phyloP scores from a whole-genome alignment of 2,329 filamentous ascomycete genomes.

The Cladosporium halotolerans region DNA sequence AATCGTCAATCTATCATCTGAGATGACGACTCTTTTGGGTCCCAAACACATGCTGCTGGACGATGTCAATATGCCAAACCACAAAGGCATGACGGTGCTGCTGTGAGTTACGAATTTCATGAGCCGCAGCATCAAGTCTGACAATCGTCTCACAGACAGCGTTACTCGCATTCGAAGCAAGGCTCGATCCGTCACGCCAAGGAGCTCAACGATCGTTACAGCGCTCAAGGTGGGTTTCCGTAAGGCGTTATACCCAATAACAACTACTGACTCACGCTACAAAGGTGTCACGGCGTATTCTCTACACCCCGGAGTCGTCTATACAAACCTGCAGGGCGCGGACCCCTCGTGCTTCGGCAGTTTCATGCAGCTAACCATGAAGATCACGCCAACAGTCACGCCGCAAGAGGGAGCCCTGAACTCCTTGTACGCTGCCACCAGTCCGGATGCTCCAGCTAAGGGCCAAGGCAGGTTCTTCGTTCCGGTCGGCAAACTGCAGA shows the following conservation, averaged over 20 bases:
- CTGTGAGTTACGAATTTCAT: background rate
- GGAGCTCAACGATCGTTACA: constrained; percentile 8
- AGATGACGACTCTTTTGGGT: background rate
- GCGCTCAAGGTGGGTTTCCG: constrained; percentile 2
- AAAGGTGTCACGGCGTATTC: background rate
- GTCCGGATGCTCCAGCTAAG: background rate
- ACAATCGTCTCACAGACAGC: background rate
- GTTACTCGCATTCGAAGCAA: constrained; percentile 7
- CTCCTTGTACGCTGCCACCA: constrained; percentile 1
- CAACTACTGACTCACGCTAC: background rate
- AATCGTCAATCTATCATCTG: background rate
- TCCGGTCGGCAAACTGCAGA: background rate
- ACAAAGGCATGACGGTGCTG: constrained; percentile 1
- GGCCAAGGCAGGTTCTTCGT: background rate
- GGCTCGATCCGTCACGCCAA: constrained; percentile 4
- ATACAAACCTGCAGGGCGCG: background rate
- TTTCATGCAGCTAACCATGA: background rate
- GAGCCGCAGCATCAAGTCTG: background rate
- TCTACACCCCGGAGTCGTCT: constrained; percentile 3
- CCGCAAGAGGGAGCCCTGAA: background rate
- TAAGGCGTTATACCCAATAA: too few species aligned
- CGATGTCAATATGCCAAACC: constrained; percentile 5
- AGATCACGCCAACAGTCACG: background rate
- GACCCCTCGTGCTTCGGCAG: background rate
- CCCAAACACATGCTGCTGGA: background rate